A percentile compares a stretch with the other conserved stretches of the same genome.
Conservation (phyloP, 202 grass and related monocot species). For the Panicum virgatum region DNA sequence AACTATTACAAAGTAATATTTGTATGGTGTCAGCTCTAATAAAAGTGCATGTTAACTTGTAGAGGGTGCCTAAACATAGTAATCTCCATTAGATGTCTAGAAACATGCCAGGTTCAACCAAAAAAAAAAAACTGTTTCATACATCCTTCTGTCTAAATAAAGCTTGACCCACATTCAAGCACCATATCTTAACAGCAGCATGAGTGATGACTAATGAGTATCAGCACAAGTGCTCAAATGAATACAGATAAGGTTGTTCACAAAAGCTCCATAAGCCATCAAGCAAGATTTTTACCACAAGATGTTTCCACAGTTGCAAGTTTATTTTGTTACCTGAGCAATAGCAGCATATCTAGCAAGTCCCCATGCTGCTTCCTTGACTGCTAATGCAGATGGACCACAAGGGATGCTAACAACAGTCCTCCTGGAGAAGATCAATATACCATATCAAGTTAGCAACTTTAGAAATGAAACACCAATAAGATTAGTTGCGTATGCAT, state of each 20-base stretch:
- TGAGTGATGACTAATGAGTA: background rate
- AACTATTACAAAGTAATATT: background rate
- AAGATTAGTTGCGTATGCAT: slow-evolving; percentile 4
- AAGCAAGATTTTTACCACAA: background rate
- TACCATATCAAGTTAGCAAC: background rate
- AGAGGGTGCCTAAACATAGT: background rate
- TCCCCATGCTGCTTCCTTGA: slow-evolving; percentile 95
- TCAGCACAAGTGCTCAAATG: background rate
- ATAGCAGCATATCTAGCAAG: slow-evolving; percentile 93
- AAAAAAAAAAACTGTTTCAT: background rate
- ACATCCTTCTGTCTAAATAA: background rate
- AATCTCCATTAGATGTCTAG: background rate
- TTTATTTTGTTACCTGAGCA: slow-evolving; percentile 65
- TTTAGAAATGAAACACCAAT: background rate
- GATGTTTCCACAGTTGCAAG: background rate
- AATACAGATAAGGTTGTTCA: background rate
- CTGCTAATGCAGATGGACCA: slow-evolving; percentile 85
- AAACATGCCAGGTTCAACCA: background rate
- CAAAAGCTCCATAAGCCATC: background rate
- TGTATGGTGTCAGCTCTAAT: background rate
- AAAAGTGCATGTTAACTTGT: background rate
- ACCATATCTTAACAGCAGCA: background rate
- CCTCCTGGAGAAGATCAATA: slow-evolving; percentile 56
- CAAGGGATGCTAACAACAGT: slow-evolving; percentile 97
- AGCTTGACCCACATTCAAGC: background rate